Base-by-base conservation (phyloP, 371 early-diverging fungal species). In the Zychaea mexicana region DNA sequence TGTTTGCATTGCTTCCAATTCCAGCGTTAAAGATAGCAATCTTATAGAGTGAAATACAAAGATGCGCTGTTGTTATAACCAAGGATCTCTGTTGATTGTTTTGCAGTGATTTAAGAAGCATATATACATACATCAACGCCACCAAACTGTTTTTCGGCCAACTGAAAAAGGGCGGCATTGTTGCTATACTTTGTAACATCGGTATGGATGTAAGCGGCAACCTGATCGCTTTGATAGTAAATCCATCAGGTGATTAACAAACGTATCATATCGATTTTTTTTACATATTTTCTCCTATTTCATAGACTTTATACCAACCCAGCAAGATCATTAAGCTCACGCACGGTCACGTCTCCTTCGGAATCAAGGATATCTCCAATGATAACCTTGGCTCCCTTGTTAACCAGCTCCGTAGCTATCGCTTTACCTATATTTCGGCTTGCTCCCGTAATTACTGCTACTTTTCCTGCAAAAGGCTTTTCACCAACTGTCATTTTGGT, bases 341-440 rank as follows among this genome's bases (percentile, higher is more conserved):
- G 66, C 2, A 52, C 73, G 0, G 84, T 65, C 2, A 59, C 68
- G 9, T 72, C 28, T 21, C 76, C 77, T 32, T 81, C 79, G 30
- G 70, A 69, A n/a, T 73, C 85, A 7, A 76, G 64, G 49, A 91
- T 59, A 58, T 90, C 91, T 31, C 82, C 88, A 58, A 90, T 62
- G 0, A 88, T 85, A 2, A 91, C 84, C 31, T 78, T 77, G 55
- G 82, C 88, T 24, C 90, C 86, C 28, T 71, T 63, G 19, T 73
- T 66, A 49, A 78, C 72, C 10, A 89, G 75, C 9, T 77, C 65
- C 53, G 71, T 66, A 17, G 85, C 81, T 22, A 88, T 71, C 0
- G 80, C 80, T 60, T 80, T 83, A 53, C 91, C 91, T 62, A 89
- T 88, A 10, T 90, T 90, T 8, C 81, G 79, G 17, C 84, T 66